Evolutionary conservation across 148 eudicot genomes (phyloP).

Genomic region (Rhododendron molle): DNA sequence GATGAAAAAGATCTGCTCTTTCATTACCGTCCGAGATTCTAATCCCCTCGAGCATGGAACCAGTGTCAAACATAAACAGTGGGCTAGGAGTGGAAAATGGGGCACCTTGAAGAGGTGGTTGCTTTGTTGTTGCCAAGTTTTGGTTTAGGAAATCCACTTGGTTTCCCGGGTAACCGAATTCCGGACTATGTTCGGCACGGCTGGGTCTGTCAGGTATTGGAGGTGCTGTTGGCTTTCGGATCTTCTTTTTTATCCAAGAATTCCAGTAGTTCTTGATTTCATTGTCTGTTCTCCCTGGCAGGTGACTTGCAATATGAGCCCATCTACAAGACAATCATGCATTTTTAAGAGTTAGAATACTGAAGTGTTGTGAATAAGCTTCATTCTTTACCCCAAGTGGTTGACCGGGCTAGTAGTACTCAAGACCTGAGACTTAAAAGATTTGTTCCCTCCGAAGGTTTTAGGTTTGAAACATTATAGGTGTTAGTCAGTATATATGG

Average conservation of each 20-base stretch:
- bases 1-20: slow-evolving; percentile 25
- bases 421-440: too few species aligned
- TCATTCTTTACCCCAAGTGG: too few species aligned
- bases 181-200: slow-evolving; percentile 1
- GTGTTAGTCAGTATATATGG: too few species aligned
- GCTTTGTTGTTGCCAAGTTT: slow-evolving; percentile 24
- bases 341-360: background rate
- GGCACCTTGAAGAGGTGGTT: slow-evolving; percentile 19
- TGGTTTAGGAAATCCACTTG: slow-evolving; percentile 28
- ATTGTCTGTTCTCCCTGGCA: slow-evolving; percentile 92
- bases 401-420: too few species aligned
- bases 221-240: slow-evolving; percentile 43
- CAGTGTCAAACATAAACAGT: slow-evolving; percentile 64
- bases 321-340: slow-evolving; percentile 41
- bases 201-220: slow-evolving; percentile 4
- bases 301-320: slow-evolving; percentile 95
- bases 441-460: too few species aligned
- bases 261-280: slow-evolving; percentile 96
- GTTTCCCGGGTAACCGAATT: slow-evolving; percentile 13
- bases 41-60: slow-evolving; percentile 8
- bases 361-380: too few species aligned
- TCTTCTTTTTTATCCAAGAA: slow-evolving; percentile 93
- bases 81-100: slow-evolving; percentile 27
- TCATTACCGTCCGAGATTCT: slow-evolving; percentile 1
- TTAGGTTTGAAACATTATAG: too few species aligned